Evolutionary conservation across 441 rosid genomes (phyloP).

Genomic region (Populus trichocarpa): DNA sequence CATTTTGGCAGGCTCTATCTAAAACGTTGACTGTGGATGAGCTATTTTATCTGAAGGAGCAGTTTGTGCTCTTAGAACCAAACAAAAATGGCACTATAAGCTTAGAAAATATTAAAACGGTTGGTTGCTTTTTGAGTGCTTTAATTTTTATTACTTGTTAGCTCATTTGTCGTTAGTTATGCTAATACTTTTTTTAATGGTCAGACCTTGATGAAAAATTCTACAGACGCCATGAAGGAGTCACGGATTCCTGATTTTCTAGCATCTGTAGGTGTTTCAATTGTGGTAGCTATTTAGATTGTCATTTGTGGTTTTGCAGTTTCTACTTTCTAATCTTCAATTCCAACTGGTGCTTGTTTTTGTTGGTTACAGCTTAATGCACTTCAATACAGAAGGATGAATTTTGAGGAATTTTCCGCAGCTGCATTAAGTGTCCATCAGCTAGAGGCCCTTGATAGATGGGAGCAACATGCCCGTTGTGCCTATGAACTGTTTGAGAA

Average conservation of each 20-base stretch:
- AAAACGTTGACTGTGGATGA: conserved; percentile 80
- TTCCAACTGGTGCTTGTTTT: not conserved
- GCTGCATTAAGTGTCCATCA: conserved; percentile 83
- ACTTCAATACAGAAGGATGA: conserved; percentile 88
- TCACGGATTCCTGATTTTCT: conserved; percentile 79
- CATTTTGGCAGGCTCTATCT: conserved; percentile 65
- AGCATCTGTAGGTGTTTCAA: conserved; percentile 55
- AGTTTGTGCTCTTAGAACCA: conserved; percentile 78
- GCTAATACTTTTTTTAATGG: conserved; percentile 4
- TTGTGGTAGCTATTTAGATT: conserved; percentile 2
- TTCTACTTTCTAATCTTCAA: conserved; percentile 15
- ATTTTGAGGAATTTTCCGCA: conserved; percentile 84
- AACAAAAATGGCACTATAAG: conserved; percentile 73
- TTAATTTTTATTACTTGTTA: not conserved
- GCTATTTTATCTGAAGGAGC: conserved; percentile 73
- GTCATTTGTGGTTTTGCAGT: not conserved
- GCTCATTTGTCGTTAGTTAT: conserved; percentile 1
- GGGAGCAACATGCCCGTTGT: conserved; percentile 96
- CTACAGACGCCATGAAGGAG: conserved; percentile 93
- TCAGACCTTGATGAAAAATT: conserved; percentile 76
- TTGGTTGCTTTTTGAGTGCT: conserved; percentile 21
- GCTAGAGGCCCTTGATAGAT: conserved; percentile 80
- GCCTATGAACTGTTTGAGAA: conserved; percentile 93
- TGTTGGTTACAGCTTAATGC: conserved; percentile 54
- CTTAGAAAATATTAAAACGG: conserved; percentile 68